A percentile compares a stretch with the other conserved stretches of the same genome.
phyloP scores from a whole-genome alignment of 108 stramenopile genomes.

The Fistulifera pelliculosa region DNA sequence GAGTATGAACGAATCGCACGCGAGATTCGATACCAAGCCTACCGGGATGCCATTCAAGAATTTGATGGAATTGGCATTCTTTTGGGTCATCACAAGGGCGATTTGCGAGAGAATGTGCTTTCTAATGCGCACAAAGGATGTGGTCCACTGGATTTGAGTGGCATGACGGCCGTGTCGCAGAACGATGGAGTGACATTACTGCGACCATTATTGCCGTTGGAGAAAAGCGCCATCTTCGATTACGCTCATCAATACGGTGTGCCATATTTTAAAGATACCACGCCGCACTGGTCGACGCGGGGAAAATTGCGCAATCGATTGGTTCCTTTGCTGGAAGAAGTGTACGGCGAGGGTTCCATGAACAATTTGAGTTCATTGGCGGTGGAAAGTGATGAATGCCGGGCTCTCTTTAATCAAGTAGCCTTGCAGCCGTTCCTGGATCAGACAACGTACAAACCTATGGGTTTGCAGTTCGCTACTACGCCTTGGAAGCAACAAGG shows the following conservation, averaged over 20 bases:
- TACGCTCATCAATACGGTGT: conserved; percentile 92
- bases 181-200: conserved; percentile 84
- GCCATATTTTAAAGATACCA: conserved; percentile 78
- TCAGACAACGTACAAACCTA: conserved; percentile 36
- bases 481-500: conserved; percentile 47
- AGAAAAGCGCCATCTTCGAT: conserved; percentile 72
- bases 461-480: conserved; percentile 68
- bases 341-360: conserved; percentile 92
- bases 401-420: conserved; percentile 45
- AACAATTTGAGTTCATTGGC: conserved; percentile 74
- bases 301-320: conserved; percentile 91
- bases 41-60: conserved; percentile 44
- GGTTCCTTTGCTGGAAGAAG: conserved; percentile 83
- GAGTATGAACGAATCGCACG: conserved; percentile 87
- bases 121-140: conserved; percentile 91
- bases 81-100: conserved; percentile 96
- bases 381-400: conserved; percentile 73
- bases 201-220: conserved; percentile 79
- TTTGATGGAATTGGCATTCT: conserved; percentile 62
- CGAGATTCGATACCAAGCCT: conserved; percentile 76
- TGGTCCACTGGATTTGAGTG: conserved; percentile 79
- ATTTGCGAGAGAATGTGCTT: conserved; percentile 94
- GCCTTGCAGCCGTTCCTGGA: conserved; percentile 59
- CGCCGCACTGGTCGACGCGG: conserved; percentile 92
- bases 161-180: conserved; percentile 76